Evolutionary conservation across 225 moss, liverwort and hornwort species (phyloP).

Genomic region (Polytrichum commune): DNA sequence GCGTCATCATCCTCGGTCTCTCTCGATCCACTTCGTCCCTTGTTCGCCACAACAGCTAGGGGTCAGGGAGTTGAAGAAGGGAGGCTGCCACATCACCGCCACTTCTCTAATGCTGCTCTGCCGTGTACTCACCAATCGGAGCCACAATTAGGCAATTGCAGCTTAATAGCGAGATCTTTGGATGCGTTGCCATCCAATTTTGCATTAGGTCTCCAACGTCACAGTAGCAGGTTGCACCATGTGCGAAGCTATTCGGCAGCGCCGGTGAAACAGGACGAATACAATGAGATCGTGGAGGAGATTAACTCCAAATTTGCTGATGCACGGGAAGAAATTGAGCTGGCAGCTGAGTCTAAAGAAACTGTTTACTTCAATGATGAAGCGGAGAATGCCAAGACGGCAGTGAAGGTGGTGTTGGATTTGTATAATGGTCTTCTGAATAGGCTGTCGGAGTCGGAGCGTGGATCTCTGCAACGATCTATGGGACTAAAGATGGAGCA

Average conservation of each 20-base stretch:
- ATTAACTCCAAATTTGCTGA: conserved; percentile 67
- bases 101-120: not conserved
- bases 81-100: not conserved
- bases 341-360: conserved; percentile 62
- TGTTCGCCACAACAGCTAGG: conserved; percentile 14
- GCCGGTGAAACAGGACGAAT: conserved; percentile 52
- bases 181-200: conserved; percentile 6
- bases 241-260: conserved; percentile 30
- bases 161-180: conserved; percentile 5
- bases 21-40: not conserved
- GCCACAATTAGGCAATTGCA: not conserved
- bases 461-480: conserved; percentile 57
- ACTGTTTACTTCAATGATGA: conserved; percentile 67
- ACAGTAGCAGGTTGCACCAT: conserved; percentile 4
- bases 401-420: conserved; percentile 50
- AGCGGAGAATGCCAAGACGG: conserved; percentile 50
- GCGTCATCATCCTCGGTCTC: not conserved
- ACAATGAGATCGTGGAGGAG: conserved; percentile 52
- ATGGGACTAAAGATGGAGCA: conserved; percentile 73
- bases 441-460: conserved; percentile 43
- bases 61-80: conserved; percentile 16
- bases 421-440: conserved; percentile 41
- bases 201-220: not conserved
- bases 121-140: not conserved
- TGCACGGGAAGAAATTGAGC: conserved; percentile 67